These are phyloP conservation scores for Porogramme epimiltina DNA, from an alignment of 1,284 basidiomycete species.

Conservation along the genomic window DNA sequence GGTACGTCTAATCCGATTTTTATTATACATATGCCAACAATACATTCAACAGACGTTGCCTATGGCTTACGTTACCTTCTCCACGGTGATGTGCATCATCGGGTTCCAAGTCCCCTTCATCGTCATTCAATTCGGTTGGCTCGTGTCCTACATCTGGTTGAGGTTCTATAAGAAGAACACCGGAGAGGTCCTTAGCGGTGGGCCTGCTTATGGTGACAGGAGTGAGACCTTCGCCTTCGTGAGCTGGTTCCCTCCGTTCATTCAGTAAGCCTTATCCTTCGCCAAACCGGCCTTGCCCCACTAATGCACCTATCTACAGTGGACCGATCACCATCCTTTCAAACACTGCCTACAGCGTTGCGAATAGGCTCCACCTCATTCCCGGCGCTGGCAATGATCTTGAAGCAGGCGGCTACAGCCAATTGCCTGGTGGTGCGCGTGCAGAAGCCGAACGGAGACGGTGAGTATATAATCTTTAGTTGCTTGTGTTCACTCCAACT, in stretches of 20 bases:
- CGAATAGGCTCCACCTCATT: conserved; percentile 81
- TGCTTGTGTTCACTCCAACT: conserved; percentile 3
- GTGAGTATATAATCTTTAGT: conserved; percentile 45
- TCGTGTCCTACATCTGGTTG: conserved; percentile 92
- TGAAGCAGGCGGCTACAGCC: conserved; percentile 73
- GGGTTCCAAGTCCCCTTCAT: conserved; percentile 95
- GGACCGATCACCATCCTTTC: conserved; percentile 69
- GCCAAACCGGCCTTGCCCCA: conserved; percentile 31
- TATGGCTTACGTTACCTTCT: conserved; percentile 91
- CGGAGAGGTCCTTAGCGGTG: conserved; percentile 58
- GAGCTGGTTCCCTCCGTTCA: conserved; percentile 94
- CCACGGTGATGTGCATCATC: conserved; percentile 85
- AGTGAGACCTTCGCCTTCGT: conserved; percentile 97
- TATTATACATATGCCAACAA: conserved; percentile 1
- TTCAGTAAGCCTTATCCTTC: conserved; percentile 63
- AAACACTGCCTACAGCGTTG: conserved; percentile 69
- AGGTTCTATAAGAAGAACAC: conserved; percentile 92
- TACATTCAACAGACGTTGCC: conserved; percentile 75
- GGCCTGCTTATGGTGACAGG: conserved; percentile 81
- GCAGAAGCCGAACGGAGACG: conserved; percentile 93
- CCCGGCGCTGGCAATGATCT: conserved; percentile 65
- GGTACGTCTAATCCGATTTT: conserved; percentile 43
- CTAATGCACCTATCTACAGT: conserved; percentile 34
- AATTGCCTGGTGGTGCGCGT: conserved; percentile 81
- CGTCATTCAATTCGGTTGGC: conserved; percentile 97